A percentile compares a stretch with the other conserved stretches of the same genome.
phyloP scores from a whole-genome alignment of 2,329 filamentous ascomycete species.

The Penicillium sp. region DNA sequence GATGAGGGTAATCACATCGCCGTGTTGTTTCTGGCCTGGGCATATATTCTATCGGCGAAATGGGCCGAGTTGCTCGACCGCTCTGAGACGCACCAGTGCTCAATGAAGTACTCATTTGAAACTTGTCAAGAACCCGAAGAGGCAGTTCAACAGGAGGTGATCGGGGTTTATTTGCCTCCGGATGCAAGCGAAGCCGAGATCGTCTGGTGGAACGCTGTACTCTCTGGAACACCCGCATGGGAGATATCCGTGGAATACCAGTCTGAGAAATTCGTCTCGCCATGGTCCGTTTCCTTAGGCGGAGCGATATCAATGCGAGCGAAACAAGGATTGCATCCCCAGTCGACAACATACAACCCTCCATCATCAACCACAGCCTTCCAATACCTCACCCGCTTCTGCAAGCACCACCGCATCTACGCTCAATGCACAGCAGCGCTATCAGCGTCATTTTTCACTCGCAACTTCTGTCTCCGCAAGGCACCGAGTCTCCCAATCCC shows the following conservation, averaged over 20 bases:
- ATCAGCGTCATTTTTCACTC: background rate
- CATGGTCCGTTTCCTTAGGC: background rate
- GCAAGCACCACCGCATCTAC: background rate
- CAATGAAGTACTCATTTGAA: background rate
- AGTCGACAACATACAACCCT: background rate
- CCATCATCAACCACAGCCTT: background rate
- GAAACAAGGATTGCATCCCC: background rate
- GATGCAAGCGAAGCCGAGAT: background rate
- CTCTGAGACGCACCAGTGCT: constrained; percentile 19
- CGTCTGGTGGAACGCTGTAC: background rate
- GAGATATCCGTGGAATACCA: background rate
- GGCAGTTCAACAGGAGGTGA: background rate
- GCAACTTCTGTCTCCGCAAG: background rate
- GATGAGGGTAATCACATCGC: constrained; percentile 23
- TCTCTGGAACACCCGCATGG: background rate
- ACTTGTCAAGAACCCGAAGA: background rate
- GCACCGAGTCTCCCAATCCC: background rate
- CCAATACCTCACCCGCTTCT: background rate
- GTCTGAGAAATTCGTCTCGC: background rate
- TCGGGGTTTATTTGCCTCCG: background rate
- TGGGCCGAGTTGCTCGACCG: constrained; percentile 23
- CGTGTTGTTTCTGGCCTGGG: constrained; percentile 24
- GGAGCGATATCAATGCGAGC: background rate
- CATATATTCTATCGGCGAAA: constrained; percentile 24
- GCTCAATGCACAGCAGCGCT: background rate